These are phyloP conservation scores for Trypanosoma brucei DNA, from an alignment of 208 protist genomes.

Conservation along the genomic window DNA sequence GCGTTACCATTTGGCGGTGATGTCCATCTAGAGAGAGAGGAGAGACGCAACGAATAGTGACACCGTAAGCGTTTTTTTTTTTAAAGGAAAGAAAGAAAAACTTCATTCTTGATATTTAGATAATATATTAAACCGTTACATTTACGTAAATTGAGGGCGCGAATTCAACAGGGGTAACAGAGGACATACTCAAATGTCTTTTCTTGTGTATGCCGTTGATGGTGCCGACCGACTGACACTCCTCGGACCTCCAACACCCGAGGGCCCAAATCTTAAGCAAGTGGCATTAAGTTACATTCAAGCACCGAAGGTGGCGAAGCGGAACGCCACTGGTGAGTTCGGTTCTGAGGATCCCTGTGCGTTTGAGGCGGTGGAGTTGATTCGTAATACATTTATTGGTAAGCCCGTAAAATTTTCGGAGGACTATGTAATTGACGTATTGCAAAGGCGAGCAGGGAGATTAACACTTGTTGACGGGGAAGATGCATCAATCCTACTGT, in stretches of 20 bases:
- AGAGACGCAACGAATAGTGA: no score
- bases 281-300: conserved; percentile 87
- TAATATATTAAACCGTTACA: background rate
- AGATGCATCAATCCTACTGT: conserved; percentile 64
- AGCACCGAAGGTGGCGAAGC: conserved; percentile 60
- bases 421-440: conserved; percentile 82
- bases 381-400: conserved; percentile 79
- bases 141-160: background rate
- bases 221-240: conserved; percentile 81
- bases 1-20: no score
- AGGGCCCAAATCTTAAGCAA: conserved; percentile 56
- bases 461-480: conserved; percentile 42
- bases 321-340: conserved; percentile 56
- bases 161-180: no score
- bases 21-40: no score
- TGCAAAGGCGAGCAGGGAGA: conserved; percentile 74
- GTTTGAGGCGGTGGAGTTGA: conserved; percentile 80
- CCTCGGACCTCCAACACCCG: conserved; percentile 47
- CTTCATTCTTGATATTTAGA: conserved; percentile 19
- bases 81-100: no score
- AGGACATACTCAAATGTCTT: conserved; percentile 28
- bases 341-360: conserved; percentile 80
- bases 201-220: conserved; percentile 81
- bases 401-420: conserved; percentile 82
- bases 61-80: no score